These are phyloP conservation scores for Rhododendron vialii DNA, from an alignment of 148 eudicot species.

Conservation along the genomic window DNA sequence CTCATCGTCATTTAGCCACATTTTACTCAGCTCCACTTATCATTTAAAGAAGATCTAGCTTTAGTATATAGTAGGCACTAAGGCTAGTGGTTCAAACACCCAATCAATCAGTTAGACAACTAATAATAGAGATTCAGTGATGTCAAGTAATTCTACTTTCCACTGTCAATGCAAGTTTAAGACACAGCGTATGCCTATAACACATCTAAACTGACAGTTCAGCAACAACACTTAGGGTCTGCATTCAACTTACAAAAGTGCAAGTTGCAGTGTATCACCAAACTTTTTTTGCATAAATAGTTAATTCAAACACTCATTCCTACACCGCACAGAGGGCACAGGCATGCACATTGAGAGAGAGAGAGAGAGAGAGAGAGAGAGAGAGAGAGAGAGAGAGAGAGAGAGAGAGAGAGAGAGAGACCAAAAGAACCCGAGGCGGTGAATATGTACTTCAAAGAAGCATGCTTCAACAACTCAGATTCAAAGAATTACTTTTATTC, in stretches of 20 bases:
- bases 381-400: too few relatives aligned
- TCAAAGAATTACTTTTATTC: neutral
- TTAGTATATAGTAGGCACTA: neutral
- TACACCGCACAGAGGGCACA: neutral
- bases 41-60: neutral
- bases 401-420: too few relatives aligned
- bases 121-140: neutral
- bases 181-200: neutral
- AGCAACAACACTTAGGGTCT: neutral
- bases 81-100: neutral
- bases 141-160: neutral
- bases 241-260: neutral
- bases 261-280: neutral
- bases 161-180: neutral
- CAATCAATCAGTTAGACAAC: neutral
- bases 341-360: neutral
- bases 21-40: neutral
- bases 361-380: too few relatives aligned
- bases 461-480: neutral
- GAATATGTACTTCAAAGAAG: neutral
- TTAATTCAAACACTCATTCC: neutral
- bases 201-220: neutral
- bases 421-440: neutral
- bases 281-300: neutral
- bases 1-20: neutral